phyloP scores from a whole-genome alignment of 768 basidiomycete species.

The Boletus tomentosulus region DNA sequence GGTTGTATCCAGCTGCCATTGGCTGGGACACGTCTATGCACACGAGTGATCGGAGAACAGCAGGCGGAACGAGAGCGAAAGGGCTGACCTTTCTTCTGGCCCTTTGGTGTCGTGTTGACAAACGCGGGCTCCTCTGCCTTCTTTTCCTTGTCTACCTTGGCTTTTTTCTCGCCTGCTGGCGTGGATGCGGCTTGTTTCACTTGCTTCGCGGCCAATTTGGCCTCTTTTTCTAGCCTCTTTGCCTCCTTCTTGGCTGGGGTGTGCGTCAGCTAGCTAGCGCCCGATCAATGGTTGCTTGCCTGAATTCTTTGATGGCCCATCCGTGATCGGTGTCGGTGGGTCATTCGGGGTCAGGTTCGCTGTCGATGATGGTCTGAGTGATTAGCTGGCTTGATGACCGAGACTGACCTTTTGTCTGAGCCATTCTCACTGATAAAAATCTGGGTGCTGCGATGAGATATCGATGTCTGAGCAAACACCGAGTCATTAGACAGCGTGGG shows the following conservation, averaged over 20 bases:
- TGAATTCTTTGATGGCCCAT: conserved; percentile 37
- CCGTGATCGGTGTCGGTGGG: not conserved
- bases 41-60: not conserved
- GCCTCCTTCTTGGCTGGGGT: conserved; percentile 77
- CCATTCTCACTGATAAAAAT: not conserved
- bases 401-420: not conserved
- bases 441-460: not conserved
- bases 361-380: not conserved
- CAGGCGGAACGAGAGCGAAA: not conserved
- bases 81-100: conserved; percentile 84
- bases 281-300: conserved; percentile 23
- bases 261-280: conserved; percentile 1
- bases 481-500: not conserved
- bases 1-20: too few species aligned
- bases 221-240: conserved; percentile 74
- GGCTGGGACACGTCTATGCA: conserved; percentile 72
- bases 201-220: conserved; percentile 68
- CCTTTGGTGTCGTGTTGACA: conserved; percentile 84
- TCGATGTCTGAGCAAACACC: not conserved
- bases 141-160: conserved; percentile 70
- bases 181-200: conserved; percentile 38
- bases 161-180: conserved; percentile 58
- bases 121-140: conserved; percentile 69
- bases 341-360: not conserved
- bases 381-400: too few species aligned